A percentile compares a stretch with the other conserved stretches of the same genome.
phyloP scores from a whole-genome alignment of 176 grass and related monocot species.

The Zea mays region Zm-B73-REFERENCE-NAM-5.0 NC_050096.1:82970001-82970500 shows the following conservation, averaged over 20 bases:
- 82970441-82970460: conserved; percentile 8
- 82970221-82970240: neutral
- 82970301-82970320: neutral
- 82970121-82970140: conserved; percentile 55
- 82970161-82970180: conserved; percentile 65
- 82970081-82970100: too few species aligned
- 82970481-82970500: neutral
- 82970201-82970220: conserved; percentile 8
- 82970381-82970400: neutral
- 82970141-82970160: conserved; percentile 94
- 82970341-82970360: conserved; percentile 1
- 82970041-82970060: neutral
- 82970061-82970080: neutral
- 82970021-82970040: neutral
- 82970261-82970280: neutral
- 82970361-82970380: conserved; percentile 42
- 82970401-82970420: neutral
- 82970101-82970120: conserved; percentile 49
- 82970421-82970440: neutral
- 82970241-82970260: neutral
- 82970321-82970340: conserved; percentile 41
- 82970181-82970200: conserved; percentile 84
- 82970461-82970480: conserved; percentile 51
- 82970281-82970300: neutral
- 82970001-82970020: neutral